These are phyloP conservation scores for Lentinula lateritia DNA, from an alignment of 768 basidiomycete genomes.

Conservation along the genomic window DNA sequence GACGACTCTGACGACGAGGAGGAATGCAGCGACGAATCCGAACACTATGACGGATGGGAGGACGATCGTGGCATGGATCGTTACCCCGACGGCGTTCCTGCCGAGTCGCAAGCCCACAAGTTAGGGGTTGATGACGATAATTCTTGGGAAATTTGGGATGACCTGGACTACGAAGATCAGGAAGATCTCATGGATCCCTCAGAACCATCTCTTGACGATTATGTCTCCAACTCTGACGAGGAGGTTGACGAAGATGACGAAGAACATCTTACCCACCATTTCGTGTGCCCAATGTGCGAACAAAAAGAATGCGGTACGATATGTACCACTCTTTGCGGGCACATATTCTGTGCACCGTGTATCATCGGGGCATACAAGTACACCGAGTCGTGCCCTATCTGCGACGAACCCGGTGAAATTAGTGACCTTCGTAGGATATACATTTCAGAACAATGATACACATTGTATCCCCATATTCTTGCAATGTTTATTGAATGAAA, in stretches of 20 bases:
- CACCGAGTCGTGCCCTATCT: neutral
- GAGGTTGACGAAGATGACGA: neutral
- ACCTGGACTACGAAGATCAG: slow-evolving; percentile 1
- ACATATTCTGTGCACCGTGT: slow-evolving; percentile 5
- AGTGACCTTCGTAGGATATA: neutral
- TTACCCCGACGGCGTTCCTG: neutral
- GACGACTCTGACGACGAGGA: neutral
- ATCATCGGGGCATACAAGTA: slow-evolving; percentile 1
- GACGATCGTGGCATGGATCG: neutral
- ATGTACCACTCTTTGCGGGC: slow-evolving; percentile 2
- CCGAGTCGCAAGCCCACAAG: neutral
- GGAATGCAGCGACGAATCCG: neutral
- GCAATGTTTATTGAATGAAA: too few relatives aligned
- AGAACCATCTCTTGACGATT: neutral
- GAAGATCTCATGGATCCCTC: neutral
- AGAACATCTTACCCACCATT: neutral
- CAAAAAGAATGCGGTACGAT: neutral
- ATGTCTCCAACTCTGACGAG: neutral
- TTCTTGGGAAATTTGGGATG: neutral
- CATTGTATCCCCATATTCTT: too few relatives aligned
- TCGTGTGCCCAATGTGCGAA: slow-evolving; percentile 4
- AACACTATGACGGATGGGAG: neutral
- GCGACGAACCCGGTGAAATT: neutral
- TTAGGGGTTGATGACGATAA: neutral
- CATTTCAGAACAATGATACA: neutral